Percentiles rank a stretch among this genome's conserved stretches.
Conservation (phyloP, 1,284 basidiomycete species). For the Baeospora myosura region DNA sequence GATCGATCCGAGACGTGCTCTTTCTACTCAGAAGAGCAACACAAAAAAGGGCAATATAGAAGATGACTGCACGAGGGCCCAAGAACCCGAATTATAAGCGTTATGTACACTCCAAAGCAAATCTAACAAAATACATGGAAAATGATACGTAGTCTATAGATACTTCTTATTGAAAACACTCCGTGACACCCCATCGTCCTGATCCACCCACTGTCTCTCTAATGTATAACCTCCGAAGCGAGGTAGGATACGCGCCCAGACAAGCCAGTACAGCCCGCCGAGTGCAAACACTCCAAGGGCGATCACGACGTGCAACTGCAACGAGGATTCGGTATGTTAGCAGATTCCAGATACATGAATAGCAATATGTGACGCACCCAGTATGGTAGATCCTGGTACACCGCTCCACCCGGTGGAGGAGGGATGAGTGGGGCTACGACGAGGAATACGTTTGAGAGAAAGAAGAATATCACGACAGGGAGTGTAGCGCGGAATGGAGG, state of each 20-base stretch:
- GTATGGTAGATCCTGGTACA: slow-evolving; percentile 55
- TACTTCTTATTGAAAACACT: slow-evolving; percentile 28
- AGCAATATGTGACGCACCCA: slow-evolving; percentile 39
- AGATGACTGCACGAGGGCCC: too few relatives aligned
- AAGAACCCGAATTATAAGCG: too few relatives aligned
- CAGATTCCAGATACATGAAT: slow-evolving; percentile 3
- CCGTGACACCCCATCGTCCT: slow-evolving; percentile 46
- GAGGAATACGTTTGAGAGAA: slow-evolving; percentile 58
- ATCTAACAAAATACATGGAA: too few relatives aligned
- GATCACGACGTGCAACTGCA: slow-evolving; percentile 48
- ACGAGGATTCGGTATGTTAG: not conserved
- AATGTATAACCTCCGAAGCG: slow-evolving; percentile 41
- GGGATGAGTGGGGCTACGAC: slow-evolving; percentile 53
- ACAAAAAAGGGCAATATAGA: too few relatives aligned
- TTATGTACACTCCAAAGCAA: too few relatives aligned
- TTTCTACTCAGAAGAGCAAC: too few relatives aligned
- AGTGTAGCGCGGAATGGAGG: slow-evolving; percentile 56
- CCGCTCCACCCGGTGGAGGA: slow-evolving; percentile 39
- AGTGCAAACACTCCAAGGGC: slow-evolving; percentile 41
- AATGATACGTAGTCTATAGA: too few relatives aligned
- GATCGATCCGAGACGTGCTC: too few relatives aligned
- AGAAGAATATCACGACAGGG: slow-evolving; percentile 42
- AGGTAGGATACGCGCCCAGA: slow-evolving; percentile 50
- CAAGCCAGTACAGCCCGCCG: slow-evolving; percentile 57
- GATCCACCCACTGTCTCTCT: slow-evolving; percentile 38